Evolutionary conservation across 2,329 filamentous ascomycete species (phyloP).

Genomic region (Nigrograna mackinnonii): DNA sequence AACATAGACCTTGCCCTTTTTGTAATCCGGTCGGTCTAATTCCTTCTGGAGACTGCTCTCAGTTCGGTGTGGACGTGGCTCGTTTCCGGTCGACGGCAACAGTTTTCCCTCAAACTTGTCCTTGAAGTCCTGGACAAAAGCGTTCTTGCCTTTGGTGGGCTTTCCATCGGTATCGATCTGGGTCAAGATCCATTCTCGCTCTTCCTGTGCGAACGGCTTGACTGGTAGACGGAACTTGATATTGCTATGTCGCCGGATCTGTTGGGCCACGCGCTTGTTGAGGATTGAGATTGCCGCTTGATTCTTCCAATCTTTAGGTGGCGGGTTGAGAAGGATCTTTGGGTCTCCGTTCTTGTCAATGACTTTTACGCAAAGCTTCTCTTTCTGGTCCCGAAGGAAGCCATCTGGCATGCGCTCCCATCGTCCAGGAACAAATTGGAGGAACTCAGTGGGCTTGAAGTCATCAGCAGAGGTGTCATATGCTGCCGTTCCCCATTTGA

Average conservation of each 20-base stretch:
- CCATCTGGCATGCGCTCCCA: slow-evolving; percentile 26
- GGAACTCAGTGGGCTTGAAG: slow-evolving; percentile 21
- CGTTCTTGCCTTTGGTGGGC: slow-evolving; percentile 24
- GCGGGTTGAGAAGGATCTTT: slow-evolving; percentile 28
- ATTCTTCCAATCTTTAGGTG: slow-evolving; percentile 28
- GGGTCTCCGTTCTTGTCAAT: slow-evolving; percentile 21
- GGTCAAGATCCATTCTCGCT: slow-evolving; percentile 26
- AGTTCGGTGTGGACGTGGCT: slow-evolving; percentile 16
- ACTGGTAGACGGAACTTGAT: slow-evolving; percentile 28
- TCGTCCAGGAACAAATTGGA: slow-evolving; percentile 30
- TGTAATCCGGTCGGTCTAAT: slow-evolving; percentile 30
- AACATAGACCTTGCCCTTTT: slow-evolving; percentile 22
- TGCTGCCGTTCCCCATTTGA: slow-evolving; percentile 23
- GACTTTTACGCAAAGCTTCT: slow-evolving; percentile 28
- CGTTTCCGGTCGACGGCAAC: slow-evolving; percentile 3
- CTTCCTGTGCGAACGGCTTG: slow-evolving; percentile 19
- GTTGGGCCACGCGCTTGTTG: slow-evolving; percentile 34
- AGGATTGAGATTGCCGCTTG: slow-evolving; percentile 27
- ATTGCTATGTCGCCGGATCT: slow-evolving; percentile 31
- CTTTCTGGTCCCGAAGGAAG: slow-evolving; percentile 26
- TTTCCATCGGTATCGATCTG: slow-evolving; percentile 19
- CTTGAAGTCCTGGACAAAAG: slow-evolving; percentile 29
- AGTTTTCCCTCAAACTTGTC: slow-evolving; percentile 19
- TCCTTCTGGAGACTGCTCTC: slow-evolving; percentile 30
- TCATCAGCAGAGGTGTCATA: slow-evolving; percentile 7